A percentile compares a stretch with the other conserved stretches of the same genome.
These are phyloP conservation scores for Tricholoma flavovirens DNA, from an alignment of 768 basidiomycete genomes.

Conservation along the genomic window DNA sequence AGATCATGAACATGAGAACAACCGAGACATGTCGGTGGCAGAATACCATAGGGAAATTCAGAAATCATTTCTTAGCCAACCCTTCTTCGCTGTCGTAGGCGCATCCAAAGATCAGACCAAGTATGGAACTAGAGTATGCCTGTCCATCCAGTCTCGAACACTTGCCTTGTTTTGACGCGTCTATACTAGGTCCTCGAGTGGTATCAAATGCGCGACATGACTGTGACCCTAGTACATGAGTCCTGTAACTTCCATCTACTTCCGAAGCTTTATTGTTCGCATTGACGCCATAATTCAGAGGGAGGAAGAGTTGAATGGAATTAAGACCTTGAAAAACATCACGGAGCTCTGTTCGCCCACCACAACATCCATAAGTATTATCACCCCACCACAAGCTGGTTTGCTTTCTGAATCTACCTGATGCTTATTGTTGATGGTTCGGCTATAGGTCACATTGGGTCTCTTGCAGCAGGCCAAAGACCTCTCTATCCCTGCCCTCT, in stretches of 20 bases:
- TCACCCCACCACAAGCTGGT: slow-evolving; percentile 69
- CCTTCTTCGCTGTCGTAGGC: slow-evolving; percentile 73
- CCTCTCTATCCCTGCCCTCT: slow-evolving; percentile 69
- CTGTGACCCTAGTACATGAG: slow-evolving; percentile 74
- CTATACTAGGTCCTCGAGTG: slow-evolving; percentile 70
- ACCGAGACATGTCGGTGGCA: slow-evolving; percentile 3
- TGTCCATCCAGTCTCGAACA: background rate
- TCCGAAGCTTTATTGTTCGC: background rate
- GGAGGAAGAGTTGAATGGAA: slow-evolving; percentile 63
- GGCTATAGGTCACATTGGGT: slow-evolving; percentile 57
- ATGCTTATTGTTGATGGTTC: background rate
- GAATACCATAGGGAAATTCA: slow-evolving; percentile 30
- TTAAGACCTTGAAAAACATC: slow-evolving; percentile 50
- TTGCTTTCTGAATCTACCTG: background rate
- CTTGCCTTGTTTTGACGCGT: background rate
- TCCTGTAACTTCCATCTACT: slow-evolving; percentile 42
- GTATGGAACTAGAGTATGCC: slow-evolving; percentile 65
- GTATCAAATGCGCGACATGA: slow-evolving; percentile 56
- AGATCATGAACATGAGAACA: slow-evolving; percentile 3
- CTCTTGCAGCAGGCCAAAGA: slow-evolving; percentile 62
- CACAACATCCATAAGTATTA: slow-evolving; percentile 69
- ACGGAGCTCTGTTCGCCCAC: slow-evolving; percentile 52
- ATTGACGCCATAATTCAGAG: slow-evolving; percentile 36
- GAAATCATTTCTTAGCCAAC: slow-evolving; percentile 57
- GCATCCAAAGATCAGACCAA: slow-evolving; percentile 77